Conservation (phyloP, 139 green algal species). For the Pedinophyceae sp. region DNA sequence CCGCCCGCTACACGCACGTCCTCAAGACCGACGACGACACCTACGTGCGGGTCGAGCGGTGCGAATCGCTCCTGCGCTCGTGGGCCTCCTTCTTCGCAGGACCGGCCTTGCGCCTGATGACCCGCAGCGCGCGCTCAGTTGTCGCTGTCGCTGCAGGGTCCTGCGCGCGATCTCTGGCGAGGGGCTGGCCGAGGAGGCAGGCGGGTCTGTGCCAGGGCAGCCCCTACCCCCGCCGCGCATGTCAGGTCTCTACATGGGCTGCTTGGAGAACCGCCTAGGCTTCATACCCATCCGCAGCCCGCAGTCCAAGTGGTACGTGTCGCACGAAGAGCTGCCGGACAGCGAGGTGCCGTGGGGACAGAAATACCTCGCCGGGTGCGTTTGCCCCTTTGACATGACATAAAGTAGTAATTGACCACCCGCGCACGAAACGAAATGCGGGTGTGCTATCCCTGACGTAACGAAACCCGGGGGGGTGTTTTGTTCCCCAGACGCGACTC, state of each 20-base stretch:
- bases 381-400: too few relatives aligned
- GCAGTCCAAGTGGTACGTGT: slow-evolving; percentile 37
- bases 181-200: slow-evolving; percentile 1
- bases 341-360: slow-evolving; percentile 11
- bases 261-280: slow-evolving; percentile 23
- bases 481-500: slow-evolving; percentile 5
- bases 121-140: too few relatives aligned
- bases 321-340: slow-evolving; percentile 25
- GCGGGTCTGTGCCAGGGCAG: slow-evolving; percentile 4
- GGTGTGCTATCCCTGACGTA: too few relatives aligned
- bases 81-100: background rate
- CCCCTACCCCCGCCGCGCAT: background rate
- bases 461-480: background rate
- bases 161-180: background rate
- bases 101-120: too few relatives aligned
- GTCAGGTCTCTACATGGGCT: slow-evolving; percentile 18
- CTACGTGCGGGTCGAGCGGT: slow-evolving; percentile 21
- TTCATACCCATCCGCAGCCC: slow-evolving; percentile 24
- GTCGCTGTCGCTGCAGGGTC: too few relatives aligned
- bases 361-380: slow-evolving; percentile 19
- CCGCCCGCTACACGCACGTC: slow-evolving; percentile 47
- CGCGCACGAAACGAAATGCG: too few relatives aligned
- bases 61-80: slow-evolving; percentile 1
- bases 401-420: too few relatives aligned
- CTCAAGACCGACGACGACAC: slow-evolving; percentile 48